Evolutionary conservation across 2,329 filamentous ascomycete species (phyloP), one percentile per base, ranked within the genome.

Genomic region (Aspergillus alliaceus): DNA sequence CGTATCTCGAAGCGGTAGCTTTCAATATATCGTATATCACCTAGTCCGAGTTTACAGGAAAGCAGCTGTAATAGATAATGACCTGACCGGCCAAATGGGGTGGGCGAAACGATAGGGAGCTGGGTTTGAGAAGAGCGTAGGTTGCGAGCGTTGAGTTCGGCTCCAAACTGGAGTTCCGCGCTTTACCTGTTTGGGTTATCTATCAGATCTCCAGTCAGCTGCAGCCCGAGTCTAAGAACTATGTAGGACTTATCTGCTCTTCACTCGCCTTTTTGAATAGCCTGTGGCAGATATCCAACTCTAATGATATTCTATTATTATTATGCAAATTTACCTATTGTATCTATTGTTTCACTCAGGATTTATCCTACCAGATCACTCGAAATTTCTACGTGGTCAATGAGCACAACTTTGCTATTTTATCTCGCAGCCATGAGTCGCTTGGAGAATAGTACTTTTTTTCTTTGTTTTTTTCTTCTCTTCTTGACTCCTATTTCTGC

Each of bases 101-200:
- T n/a, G 14, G 18, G 47, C 18, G 22, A 24, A 34, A 34, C 34
- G 46, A 48, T 42, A 53, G 18, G 35, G 31, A 53, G 34, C 32
- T 46, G 54, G 27, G 50, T 35, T 47, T 37, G 52, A 37, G 29
- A 47, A 58, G 35, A 52, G 46, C 44, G 44, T 22, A 57, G 25
- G 20, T 46, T 31, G 47, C 29, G 46, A 35, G 44, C 54, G 52
- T 52, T 53, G 50, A 58, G 53, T 56, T 58, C 49, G 49, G 53
- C 54, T 49, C 42, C 57, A 52, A 56, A 52, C 35, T 48, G 27
- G 18, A 48, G 44, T 48, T 48, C 27, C 32, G 59, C 64, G 63
- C 64, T 64, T 66, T 65, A 22, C 64, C 64, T 53, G 18, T 62
- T 66, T 35, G 51, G 63, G 63, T 29, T 58, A 51, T 56, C 24